Evolutionary conservation across 495 filamentous ascomycete species (phyloP).

Genomic region (Neurospora africana): DNA sequence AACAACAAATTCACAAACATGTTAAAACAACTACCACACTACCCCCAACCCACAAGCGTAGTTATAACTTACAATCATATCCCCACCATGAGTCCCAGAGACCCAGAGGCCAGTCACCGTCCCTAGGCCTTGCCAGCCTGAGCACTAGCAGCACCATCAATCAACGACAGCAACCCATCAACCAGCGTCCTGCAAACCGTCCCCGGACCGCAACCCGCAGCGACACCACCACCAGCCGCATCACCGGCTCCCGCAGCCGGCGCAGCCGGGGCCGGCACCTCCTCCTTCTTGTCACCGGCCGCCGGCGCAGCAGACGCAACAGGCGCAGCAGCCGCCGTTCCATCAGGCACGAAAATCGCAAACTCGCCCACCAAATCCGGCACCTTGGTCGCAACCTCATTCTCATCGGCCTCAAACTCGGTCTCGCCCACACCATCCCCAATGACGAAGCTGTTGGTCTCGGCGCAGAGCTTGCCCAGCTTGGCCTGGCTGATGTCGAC

Average conservation of each 20-base stretch:
- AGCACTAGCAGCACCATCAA: not conserved
- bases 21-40: not conserved
- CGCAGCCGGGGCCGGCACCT: not conserved
- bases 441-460: slow-evolving; percentile 25
- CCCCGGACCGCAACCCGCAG: not conserved
- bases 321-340: not conserved
- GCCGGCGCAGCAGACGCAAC: slow-evolving; percentile 4
- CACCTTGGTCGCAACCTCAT: slow-evolving; percentile 26
- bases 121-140: not conserved
- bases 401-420: slow-evolving; percentile 37
- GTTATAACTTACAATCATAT: not conserved
- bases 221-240: slow-evolving; percentile 1
- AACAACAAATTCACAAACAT: not conserved
- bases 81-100: not conserved
- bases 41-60: not conserved
- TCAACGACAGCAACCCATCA: slow-evolving; percentile 2
- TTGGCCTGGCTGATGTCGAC: slow-evolving; percentile 24
- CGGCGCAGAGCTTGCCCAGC: slow-evolving; percentile 22
- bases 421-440: slow-evolving; percentile 25
- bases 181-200: slow-evolving; percentile 5
- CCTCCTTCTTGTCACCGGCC: not conserved
- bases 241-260: slow-evolving; percentile 4
- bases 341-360: slow-evolving; percentile 25
- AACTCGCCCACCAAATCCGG: slow-evolving; percentile 27
- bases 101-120: not conserved